Evolutionary conservation across 139 green algal genomes (phyloP).

Genomic region (Diplosphaera chodatii): DNA sequence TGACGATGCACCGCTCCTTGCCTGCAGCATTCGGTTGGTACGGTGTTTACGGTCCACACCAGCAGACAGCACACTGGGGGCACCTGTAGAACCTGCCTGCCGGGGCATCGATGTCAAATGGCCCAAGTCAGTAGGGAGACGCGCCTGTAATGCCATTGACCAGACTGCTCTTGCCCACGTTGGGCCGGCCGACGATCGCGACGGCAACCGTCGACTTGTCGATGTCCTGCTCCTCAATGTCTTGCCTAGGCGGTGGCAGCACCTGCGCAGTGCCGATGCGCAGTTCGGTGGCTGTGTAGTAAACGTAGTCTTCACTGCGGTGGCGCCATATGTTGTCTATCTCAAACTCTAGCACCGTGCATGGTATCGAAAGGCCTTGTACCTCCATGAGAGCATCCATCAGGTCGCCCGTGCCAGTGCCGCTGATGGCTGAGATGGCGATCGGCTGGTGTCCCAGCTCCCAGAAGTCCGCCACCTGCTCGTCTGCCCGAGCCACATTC

Average conservation of each 20-base stretch:
- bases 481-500: slow-evolving; percentile 61
- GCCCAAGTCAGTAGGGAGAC: no score
- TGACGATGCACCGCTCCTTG: slow-evolving; percentile 89
- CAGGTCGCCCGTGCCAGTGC: slow-evolving; percentile 83
- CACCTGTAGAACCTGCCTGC: no score
- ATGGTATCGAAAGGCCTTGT: not conserved
- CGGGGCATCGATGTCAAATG: no score
- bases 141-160: slow-evolving; percentile 63
- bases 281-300: no score
- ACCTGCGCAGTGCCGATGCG: no score
- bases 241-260: slow-evolving; percentile 11
- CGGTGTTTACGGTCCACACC: no score
- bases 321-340: no score
- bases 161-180: slow-evolving; percentile 92
- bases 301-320: no score
- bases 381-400: slow-evolving; percentile 60
- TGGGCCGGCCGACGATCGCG: slow-evolving; percentile 93
- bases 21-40: no score
- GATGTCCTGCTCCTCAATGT: slow-evolving; percentile 31
- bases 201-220: slow-evolving; percentile 34
- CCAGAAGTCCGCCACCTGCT: slow-evolving; percentile 89
- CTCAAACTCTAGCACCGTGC: no score
- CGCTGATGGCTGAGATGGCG: slow-evolving; percentile 84
- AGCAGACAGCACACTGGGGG: no score
- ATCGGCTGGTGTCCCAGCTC: slow-evolving; percentile 67